These are phyloP conservation scores for Nakazawaea peltata DNA, from an alignment of 805 yeast species.

Conservation along the genomic window DNA sequence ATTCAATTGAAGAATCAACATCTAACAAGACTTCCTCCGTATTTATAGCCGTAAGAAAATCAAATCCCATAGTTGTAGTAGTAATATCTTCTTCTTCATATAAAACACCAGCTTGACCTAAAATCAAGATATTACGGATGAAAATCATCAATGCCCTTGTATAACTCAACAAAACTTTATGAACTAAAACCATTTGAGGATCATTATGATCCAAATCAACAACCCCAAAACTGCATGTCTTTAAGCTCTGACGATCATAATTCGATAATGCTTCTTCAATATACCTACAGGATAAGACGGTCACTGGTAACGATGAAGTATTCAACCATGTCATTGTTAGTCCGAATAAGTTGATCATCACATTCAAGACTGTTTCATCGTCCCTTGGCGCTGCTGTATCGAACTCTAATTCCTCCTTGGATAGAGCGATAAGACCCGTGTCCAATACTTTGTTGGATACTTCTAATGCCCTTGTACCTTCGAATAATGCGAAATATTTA, in stretches of 20 bases:
- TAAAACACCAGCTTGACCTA: constrained; percentile 50
- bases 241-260: constrained; percentile 8
- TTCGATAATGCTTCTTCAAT: constrained; percentile 46
- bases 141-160: constrained; percentile 46
- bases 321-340: constrained; percentile 66
- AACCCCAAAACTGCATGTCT: constrained; percentile 2
- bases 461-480: constrained; percentile 87
- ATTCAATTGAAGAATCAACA: constrained; percentile 25
- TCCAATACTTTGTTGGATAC: constrained; percentile 66
- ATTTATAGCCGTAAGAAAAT: constrained; percentile 27
- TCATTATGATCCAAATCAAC: constrained; percentile 4
- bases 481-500: constrained; percentile 56
- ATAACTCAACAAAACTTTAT: constrained; percentile 42
- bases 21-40: constrained; percentile 12
- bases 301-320: constrained; percentile 68
- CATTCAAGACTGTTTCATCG: constrained; percentile 34
- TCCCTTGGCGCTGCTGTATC: constrained; percentile 31
- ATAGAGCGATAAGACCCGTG: constrained; percentile 55
- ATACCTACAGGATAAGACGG: constrained; percentile 67
- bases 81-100: constrained; percentile 74
- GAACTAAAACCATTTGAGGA: constrained; percentile 27
- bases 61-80: constrained; percentile 51
- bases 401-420: constrained; percentile 36
- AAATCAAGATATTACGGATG: constrained; percentile 36
- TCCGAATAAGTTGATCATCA: constrained; percentile 46